Evolutionary conservation across 2,329 filamentous ascomycete genomes (phyloP).

Genomic region (Diaporthe australafricana): DNA sequence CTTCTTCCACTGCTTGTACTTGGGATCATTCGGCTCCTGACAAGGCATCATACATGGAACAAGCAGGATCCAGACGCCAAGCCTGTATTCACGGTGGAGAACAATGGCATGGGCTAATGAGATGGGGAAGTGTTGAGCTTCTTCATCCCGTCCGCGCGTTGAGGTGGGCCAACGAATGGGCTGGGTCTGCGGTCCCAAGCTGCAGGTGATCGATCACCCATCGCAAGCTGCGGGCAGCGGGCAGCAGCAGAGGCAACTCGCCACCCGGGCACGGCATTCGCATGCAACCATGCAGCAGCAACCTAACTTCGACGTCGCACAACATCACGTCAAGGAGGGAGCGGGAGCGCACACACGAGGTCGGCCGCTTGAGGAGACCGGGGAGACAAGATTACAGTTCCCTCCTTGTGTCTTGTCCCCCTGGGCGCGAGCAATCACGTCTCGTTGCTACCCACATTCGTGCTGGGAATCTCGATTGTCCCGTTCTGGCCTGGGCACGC

Average conservation of each 20-base stretch:
- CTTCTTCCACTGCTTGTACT: too few species aligned
- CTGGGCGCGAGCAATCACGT: neutral
- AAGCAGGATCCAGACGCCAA: neutral
- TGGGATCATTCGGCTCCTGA: too few species aligned
- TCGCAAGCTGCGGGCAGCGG: neutral
- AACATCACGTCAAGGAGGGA: neutral
- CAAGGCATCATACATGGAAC: too few species aligned
- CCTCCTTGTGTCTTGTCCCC: neutral
- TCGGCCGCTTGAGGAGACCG: neutral
- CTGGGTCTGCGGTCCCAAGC: neutral
- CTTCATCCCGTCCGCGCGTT: neutral
- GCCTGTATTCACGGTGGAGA: neutral
- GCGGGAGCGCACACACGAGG: neutral
- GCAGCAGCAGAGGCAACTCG: slow-evolving; percentile 1
- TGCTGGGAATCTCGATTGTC: slow-evolving; percentile 5
- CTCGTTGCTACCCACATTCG: neutral
- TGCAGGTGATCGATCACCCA: slow-evolving; percentile 23
- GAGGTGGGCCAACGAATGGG: neutral
- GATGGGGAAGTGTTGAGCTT: neutral
- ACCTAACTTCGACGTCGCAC: slow-evolving; percentile 12
- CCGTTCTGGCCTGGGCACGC: neutral
- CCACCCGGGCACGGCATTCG: slow-evolving; percentile 21
- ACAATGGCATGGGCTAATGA: neutral
- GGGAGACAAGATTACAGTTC: neutral
- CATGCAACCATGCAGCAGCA: slow-evolving; percentile 21